Base-by-base conservation (phyloP, 2,329 filamentous ascomycete species). In the Pezicula carpinea region DNA sequence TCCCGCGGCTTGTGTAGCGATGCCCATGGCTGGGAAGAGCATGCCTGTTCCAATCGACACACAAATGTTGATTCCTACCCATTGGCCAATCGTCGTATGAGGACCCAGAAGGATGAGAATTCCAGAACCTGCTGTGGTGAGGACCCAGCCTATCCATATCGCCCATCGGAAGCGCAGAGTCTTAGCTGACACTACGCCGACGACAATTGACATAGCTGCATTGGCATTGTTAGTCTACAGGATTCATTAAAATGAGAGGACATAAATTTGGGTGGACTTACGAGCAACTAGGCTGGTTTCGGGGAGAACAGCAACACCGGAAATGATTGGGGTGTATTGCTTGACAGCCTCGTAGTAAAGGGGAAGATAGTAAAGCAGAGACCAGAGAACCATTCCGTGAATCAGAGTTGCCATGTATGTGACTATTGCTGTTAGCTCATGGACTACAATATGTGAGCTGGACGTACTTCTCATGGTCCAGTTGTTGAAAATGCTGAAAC, bases 1-100 rank as follows among this genome's bases (percentile, higher is more conserved):
- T 1, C 76, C 72, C 1, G 80, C 71, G 6, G 83, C 82, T 63
- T 88, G 83, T 19, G 86, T 75, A 1, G 78, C 75, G 29, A 85
- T 76, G 0, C 70, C 73, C 66, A 85, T 77, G n/a, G 75, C 70
- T 0, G 84, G 77, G 63, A 85, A 84, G 5, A 87, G 67, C 46
- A 85, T 73, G 2, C 83, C 85, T 3, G 79, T 73, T 13, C 83
- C 83, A 4, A 84, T 44, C 0, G 82, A 82, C 11, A 77, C 66
- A 15, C 80, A 69, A 5, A 85, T 59, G 56, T 79, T 82, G 38
- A 87, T 66, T 57, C 82, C 77, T 45, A 87, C 67, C 76, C 82
- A 83, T 17, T 66, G 65, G 0, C 69, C 64, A 2, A 77, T 71
- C 2, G 70, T 69, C 2, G 80, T 83, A 8, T 73, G 43, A 7